phyloP scores from a whole-genome alignment of 345 rosid genomes.

The Conringia planisiliqua region DNA sequence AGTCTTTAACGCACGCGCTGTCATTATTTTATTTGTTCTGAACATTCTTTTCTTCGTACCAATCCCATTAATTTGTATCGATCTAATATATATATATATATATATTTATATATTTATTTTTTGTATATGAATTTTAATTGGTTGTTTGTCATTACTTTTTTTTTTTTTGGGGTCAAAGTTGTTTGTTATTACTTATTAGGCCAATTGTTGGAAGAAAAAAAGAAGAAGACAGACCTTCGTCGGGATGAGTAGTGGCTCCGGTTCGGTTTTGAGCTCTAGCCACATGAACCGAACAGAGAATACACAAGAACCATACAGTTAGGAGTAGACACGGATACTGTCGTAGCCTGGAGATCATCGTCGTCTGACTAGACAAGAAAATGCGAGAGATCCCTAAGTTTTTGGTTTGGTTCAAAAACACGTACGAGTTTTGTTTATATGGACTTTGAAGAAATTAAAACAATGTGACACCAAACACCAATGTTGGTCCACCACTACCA shows the following conservation, averaged over 20 bases:
- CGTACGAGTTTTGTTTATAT: background rate
- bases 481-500: too few relatives aligned
- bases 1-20: slow-evolving; percentile 24
- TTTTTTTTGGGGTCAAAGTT: too few relatives aligned
- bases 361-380: background rate
- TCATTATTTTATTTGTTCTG: background rate
- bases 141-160: background rate
- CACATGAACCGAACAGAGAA: background rate
- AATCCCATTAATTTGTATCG: too few relatives aligned
- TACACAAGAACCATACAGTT: slow-evolving; percentile 10
- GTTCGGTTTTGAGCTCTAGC: slow-evolving; percentile 28
- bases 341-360: slow-evolving; percentile 7
- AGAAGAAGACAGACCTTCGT: slow-evolving; percentile 22
- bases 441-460: background rate
- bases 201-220: background rate
- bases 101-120: too few relatives aligned
- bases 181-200: too few relatives aligned
- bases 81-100: too few relatives aligned
- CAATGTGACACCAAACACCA: too few relatives aligned
- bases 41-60: too few relatives aligned
- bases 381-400: background rate
- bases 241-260: slow-evolving; percentile 24
- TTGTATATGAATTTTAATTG: too few relatives aligned
- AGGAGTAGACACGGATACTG: slow-evolving; percentile 3
- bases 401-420: background rate